Percentiles rank a stretch among this genome's conserved stretches.
These are phyloP conservation scores for Schizothecium vesticola DNA, from an alignment of 495 filamentous ascomycete genomes.

Conservation along the genomic window DNA sequence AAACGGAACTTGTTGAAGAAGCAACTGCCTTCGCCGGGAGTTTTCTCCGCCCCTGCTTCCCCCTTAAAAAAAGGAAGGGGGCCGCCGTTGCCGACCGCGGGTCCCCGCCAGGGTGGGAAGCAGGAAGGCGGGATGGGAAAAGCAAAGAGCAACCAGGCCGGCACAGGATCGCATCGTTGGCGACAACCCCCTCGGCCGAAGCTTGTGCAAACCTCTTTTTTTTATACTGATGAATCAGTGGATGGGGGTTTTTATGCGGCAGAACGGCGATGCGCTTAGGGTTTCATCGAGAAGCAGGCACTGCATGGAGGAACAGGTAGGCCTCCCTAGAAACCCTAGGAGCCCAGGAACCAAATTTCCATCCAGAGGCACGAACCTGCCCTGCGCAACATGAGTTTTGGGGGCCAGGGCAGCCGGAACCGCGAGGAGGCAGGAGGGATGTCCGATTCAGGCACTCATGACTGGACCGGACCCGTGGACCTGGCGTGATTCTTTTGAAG, in stretches of 20 bases:
- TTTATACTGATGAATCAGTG: background rate
- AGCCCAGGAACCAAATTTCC: background rate
- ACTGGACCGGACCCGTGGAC: background rate
- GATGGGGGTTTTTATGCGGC: background rate
- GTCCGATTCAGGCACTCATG: background rate
- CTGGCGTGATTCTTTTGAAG: background rate
- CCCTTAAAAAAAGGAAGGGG: background rate
- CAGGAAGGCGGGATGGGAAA: background rate
- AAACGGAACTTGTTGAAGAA: background rate
- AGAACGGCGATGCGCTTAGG: background rate
- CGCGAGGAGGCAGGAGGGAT: background rate
- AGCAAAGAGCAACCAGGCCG: background rate
- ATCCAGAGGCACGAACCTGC: background rate
- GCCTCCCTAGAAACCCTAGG: background rate
- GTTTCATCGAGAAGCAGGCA: background rate
- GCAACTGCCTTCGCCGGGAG: background rate
- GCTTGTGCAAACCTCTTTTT: background rate
- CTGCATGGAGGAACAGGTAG: background rate
- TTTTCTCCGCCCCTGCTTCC: background rate
- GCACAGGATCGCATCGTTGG: background rate
- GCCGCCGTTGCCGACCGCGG: background rate
- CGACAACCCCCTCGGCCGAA: background rate
- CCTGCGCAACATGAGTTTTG: background rate
- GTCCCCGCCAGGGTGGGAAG: background rate
- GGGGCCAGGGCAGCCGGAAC: background rate